Evolutionary conservation across 805 yeast genomes (phyloP).

Genomic region (Torulaspora delbrueckii): DNA sequence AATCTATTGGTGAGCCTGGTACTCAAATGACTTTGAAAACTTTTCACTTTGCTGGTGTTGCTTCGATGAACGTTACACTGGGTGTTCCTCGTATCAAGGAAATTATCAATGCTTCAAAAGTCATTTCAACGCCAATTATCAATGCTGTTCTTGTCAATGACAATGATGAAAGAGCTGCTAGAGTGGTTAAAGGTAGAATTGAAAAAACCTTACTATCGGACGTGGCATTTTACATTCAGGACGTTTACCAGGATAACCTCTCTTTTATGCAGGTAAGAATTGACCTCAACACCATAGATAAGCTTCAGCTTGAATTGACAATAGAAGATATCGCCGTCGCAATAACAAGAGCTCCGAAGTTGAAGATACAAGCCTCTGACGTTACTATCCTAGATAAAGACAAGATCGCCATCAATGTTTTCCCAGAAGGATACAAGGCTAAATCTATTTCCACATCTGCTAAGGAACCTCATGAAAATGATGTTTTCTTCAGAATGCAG

Average conservation of each 20-base stretch:
- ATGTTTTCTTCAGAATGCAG: constrained; percentile 84
- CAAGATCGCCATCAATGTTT: constrained; percentile 60
- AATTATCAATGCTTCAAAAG: constrained; percentile 94
- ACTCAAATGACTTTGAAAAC: constrained; percentile 96
- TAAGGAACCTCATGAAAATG: constrained; percentile 39
- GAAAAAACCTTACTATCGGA: constrained; percentile 88
- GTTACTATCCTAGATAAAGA: constrained; percentile 63
- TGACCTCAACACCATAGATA: constrained; percentile 80
- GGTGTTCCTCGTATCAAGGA: constrained; percentile 99
- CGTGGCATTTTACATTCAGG: constrained; percentile 85
- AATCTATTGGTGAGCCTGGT: constrained; percentile 98
- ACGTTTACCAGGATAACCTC: constrained; percentile 76
- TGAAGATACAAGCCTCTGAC: constrained; percentile 72
- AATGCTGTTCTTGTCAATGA: constrained; percentile 90
- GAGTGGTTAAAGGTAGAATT: constrained; percentile 96
- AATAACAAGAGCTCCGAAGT: constrained; percentile 76
- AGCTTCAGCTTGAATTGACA: constrained; percentile 80
- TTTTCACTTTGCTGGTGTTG: constrained; percentile 99
- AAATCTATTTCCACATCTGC: constrained; percentile 43
- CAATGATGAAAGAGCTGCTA: constrained; percentile 93
- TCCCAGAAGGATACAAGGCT: constrained; percentile 40
- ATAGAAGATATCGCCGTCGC: constrained; percentile 84
- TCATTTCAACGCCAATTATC: constrained; percentile 93
- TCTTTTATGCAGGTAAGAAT: constrained; percentile 78
- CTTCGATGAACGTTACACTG: constrained; percentile 95